Base-by-base conservation (phyloP, 306 rosid species). In the Erythrophleum fordii region DNA sequence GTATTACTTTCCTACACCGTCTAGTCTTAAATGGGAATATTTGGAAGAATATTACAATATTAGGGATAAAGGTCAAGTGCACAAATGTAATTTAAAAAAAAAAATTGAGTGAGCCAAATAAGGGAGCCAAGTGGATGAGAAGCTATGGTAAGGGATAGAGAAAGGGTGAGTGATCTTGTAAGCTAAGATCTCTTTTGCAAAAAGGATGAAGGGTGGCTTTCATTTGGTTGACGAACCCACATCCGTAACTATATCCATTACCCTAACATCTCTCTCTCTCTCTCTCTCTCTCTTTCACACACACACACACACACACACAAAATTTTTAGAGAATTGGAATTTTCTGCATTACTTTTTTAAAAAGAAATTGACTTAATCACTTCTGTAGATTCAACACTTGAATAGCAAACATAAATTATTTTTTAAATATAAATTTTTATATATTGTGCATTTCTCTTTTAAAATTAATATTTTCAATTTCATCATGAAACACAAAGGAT, bases 161-260 rank as follows among this genome's bases (percentile, higher is more conserved):
- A 58, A 41, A 56, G 78, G 67, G 8, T 53, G 26, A 70, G 81
- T 69, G 87, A 82, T 70, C 87, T 88, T 90, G 71, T 53, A 88
- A 84, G 90, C 74, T 83, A 86, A 82, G 87, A 53, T 73, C 80
- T 71, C 66, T 29, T 18, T 56, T 68, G n/a, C 23, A 34, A 20
- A 44, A 66, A 49, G 17, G 94, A 73, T 88, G 80, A 82, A 81
- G 5, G 48, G 89, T 86, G 75, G 20, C 83, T 84, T 82, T 90
- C 94, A 28, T 26, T 75, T 80, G 73, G 89, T 81, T 84, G 81
- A 66, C 64, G 31, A 55, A 59, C 56, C 79, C 6, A 18, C 71
- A 37, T 65, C 71, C 17, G 35, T n/a, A 65, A 65, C 71, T n/a
- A 37, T 44, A 65, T n/a, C 8, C 71, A 65, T 17, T 17, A 11